Base-by-base conservation (phyloP, 1,139 yeast genomes). In the Saccharomyces hybrid region DNA sequence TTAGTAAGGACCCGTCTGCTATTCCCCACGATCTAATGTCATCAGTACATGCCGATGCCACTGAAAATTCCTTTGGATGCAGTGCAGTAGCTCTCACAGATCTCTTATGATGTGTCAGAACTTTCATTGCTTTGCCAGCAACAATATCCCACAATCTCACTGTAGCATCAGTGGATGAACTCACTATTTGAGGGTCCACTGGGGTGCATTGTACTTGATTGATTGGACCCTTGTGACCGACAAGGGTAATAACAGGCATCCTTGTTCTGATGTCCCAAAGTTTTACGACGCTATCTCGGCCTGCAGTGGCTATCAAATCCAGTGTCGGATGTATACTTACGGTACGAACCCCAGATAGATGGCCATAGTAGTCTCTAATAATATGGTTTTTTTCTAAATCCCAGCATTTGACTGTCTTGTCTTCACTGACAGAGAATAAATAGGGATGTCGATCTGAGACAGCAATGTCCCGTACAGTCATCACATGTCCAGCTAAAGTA, bases 191-290 rank as follows among this genome's bases (percentile, higher is more conserved):
- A 0, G 99, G 98, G 58, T 89, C 96, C 1, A 81, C 80, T 1
- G 80, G 77, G 55, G 86, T 84, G 55, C 90, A 77, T 46, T 76
- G 75, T 1, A 93, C 85, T 48, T 84, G 78, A 50, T 86, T 83
- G 8, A 95, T 80, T 26, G 95, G 87, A 46, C 81, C 79, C 58
- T 82, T 79, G 70, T 95, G 99, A 0, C 99, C 99, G 2, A 84
- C 76, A 48, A 95, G 73, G 0, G 86, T 86, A 78, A 86, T 85
- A 0, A 88, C 84, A 16, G 91, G 85, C 2, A 80, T 73, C 54
- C 95, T 75, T 0, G 96, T 81, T 56, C 99, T 77, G 56, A 93
- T 84, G 70, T 95, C 99, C 99, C 99, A 95, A 3, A 89, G 85
- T 55, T 96, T 74, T 0, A 91, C 85, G 0, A 87, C 87, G 5